These are phyloP conservation scores for Teratosphaeria viscida DNA, from an alignment of 2,329 filamentous ascomycete species.

Conservation along the genomic window DNA sequence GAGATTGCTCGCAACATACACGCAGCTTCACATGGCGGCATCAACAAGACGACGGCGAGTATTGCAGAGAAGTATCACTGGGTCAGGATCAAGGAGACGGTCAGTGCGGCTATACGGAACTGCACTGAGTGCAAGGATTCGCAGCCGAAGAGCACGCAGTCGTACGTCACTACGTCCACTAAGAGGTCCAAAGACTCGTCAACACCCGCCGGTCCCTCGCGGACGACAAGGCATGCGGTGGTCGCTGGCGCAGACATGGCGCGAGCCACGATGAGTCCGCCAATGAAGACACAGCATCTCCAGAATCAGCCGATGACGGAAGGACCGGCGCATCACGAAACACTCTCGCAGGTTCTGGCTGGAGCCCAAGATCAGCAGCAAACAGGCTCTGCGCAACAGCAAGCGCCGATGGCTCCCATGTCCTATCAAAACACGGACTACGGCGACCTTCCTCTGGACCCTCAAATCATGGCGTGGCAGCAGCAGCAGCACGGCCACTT, in stretches of 20 bases:
- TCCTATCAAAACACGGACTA: conserved; percentile 28
- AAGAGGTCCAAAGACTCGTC: background rate
- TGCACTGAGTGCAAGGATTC: conserved; percentile 84
- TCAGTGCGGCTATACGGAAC: conserved; percentile 85
- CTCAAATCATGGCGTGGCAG: conserved; percentile 43
- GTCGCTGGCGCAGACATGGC: conserved; percentile 1
- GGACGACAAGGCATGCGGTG: background rate
- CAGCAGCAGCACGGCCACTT: conserved; percentile 3
- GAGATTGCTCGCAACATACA: conserved; percentile 76
- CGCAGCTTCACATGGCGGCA: conserved; percentile 68
- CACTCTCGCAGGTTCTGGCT: conserved; percentile 1
- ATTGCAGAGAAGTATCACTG: conserved; percentile 95
- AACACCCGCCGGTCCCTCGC: background rate
- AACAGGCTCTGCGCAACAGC: conserved; percentile 1
- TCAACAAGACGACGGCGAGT: conserved; percentile 93
- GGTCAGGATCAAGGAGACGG: conserved; percentile 96
- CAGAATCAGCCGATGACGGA: background rate
- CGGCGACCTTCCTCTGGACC: conserved; percentile 48
- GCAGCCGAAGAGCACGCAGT: conserved; percentile 20
- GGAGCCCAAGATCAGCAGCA: conserved; percentile 9
- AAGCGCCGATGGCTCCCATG: conserved; percentile 27
- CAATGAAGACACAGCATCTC: background rate
- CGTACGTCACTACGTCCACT: background rate
- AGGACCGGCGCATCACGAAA: background rate
- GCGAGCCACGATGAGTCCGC: background rate